Conservation (phyloP, 208 protist genomes). For the Vickermania spadyakhi region DNA sequence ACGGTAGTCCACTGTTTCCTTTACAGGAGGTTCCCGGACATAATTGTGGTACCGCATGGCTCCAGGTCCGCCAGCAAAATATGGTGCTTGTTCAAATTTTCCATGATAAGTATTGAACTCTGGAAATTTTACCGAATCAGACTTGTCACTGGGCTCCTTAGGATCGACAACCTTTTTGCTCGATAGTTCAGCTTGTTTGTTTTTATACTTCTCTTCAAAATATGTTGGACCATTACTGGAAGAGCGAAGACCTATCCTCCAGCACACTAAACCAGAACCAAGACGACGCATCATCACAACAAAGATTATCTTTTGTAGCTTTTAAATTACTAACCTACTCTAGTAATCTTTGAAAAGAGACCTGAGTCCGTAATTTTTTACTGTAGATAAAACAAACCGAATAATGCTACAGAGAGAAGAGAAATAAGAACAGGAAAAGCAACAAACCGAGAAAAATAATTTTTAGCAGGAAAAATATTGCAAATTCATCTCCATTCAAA, state of each 20-base stretch:
- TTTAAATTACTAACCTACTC: conserved; percentile 9
- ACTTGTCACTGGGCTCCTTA: conserved; percentile 37
- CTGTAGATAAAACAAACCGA: too few relatives aligned
- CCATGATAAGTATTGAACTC: conserved; percentile 74
- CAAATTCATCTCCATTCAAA: background rate
- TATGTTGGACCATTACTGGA: conserved; percentile 23
- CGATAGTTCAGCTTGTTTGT: conserved; percentile 24
- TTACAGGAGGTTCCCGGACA: conserved; percentile 37
- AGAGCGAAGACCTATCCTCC: conserved; percentile 25
- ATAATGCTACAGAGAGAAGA: conserved; percentile 4
- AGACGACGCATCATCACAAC: background rate
- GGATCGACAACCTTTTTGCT: conserved; percentile 18
- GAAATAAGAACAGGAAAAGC: conserved; percentile 7
- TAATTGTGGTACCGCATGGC: conserved; percentile 81
- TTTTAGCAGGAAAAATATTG: conserved; percentile 5
- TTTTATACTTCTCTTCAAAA: conserved; percentile 57
- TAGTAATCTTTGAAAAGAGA: conserved; percentile 18
- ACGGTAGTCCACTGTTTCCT: conserved; percentile 44
- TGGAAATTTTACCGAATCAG: conserved; percentile 66
- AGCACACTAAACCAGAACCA: background rate
- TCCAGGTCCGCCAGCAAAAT: conserved; percentile 60
- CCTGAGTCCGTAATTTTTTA: too few relatives aligned
- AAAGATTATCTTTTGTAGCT: conserved; percentile 1
- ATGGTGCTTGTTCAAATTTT: conserved; percentile 78
- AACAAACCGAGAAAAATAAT: conserved; percentile 8